phyloP scores from a whole-genome alignment of 768 basidiomycete genomes.

The Zangia roseola region DNA sequence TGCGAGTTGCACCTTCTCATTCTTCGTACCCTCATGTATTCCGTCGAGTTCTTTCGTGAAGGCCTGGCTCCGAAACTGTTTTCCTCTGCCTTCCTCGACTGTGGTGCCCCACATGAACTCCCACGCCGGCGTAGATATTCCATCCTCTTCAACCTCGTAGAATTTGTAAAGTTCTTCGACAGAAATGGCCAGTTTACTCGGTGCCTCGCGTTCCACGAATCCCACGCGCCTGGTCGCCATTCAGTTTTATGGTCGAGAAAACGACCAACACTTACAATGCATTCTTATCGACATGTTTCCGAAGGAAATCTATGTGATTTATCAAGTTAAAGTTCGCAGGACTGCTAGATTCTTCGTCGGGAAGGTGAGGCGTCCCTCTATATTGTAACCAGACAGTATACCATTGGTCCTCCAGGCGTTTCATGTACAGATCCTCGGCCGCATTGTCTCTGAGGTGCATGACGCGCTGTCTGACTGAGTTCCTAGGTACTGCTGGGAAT shows the following conservation, averaged over 20 bases:
- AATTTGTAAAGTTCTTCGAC: conserved; percentile 42
- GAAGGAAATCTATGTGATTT: conserved; percentile 77
- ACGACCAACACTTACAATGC: conserved; percentile 59
- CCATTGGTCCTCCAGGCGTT: conserved; percentile 81
- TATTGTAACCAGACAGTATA: conserved; percentile 72
- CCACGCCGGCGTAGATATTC: conserved; percentile 46
- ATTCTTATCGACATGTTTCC: conserved; percentile 81
- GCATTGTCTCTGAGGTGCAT: conserved; percentile 57
- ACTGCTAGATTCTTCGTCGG: conserved; percentile 68
- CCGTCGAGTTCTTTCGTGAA: conserved; percentile 47
- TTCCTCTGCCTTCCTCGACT: conserved; percentile 77
- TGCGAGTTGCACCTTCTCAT: conserved; percentile 50
- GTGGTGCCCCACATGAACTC: conserved; percentile 73
- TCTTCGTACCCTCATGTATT: conserved; percentile 7
- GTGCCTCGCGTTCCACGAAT: conserved; percentile 46
- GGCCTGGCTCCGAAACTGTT: conserved; percentile 55
- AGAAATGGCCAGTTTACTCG: conserved; percentile 40
- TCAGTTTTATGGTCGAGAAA: conserved; percentile 11
- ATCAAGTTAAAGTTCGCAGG: conserved; percentile 76
- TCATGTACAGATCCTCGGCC: conserved; percentile 72
- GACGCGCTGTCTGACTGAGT: conserved; percentile 69
- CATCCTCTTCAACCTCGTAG: conserved; percentile 53
- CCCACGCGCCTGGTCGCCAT: conserved; percentile 55
- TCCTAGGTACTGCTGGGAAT: conserved; percentile 73
- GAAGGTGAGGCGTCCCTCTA: conserved; percentile 62